Base-by-base conservation (phyloP, 176 grass and related monocot genomes). In the Ampelocalamus luodianensis region DNA sequence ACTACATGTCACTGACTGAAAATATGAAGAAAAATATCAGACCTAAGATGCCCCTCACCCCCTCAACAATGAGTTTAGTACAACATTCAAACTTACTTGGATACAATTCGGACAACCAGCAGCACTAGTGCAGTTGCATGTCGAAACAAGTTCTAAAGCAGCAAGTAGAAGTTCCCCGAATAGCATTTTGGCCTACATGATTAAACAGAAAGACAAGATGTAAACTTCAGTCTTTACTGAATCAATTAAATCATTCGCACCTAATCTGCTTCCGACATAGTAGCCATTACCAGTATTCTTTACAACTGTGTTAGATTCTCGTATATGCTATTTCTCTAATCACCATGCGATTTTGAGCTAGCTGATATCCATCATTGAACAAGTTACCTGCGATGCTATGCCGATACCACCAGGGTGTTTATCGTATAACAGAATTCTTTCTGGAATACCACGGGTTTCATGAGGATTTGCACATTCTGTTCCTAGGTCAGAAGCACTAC, bases 391-490 rank as follows among this genome's bases (percentile, higher is more conserved):
- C 45, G 71, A 77, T 40, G 84, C 86, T 65, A 95, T 79, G 77
- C 93, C 88, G 48, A 98, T 93, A 72, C 93, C 91, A 34, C 96
- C 93, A 50, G 93, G 96, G 64, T 95, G 93, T 77, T 62, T 89
- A 79, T 98, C 96, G 37, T 94, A 98, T 77, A 98, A 80, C 37
- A 95, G 87, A 86, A 93, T 83, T 87, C 96, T 95, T 75, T 92
- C 81, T 7, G 88, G 88, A 82, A 85, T 85, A 73, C 79, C 77
- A 79, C 89, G 93, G 66, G 82, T 89, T 87, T 90, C 89, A 90
- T 95, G 83, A 61, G 96, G 93, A 85, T 98, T 90, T 3, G 82
- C 88, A 23, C 96, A 98, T 80, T 95, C 96, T 51, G 93, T 95
- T 51, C 89, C 96, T 71, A 95, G 75, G 60, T 98, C 96, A 58